A percentile compares a stretch with the other conserved stretches of the same genome.
These are phyloP conservation scores for Trichoderma hamatum DNA, from an alignment of 2,329 filamentous ascomycete genomes.

Conservation along the genomic window DNA sequence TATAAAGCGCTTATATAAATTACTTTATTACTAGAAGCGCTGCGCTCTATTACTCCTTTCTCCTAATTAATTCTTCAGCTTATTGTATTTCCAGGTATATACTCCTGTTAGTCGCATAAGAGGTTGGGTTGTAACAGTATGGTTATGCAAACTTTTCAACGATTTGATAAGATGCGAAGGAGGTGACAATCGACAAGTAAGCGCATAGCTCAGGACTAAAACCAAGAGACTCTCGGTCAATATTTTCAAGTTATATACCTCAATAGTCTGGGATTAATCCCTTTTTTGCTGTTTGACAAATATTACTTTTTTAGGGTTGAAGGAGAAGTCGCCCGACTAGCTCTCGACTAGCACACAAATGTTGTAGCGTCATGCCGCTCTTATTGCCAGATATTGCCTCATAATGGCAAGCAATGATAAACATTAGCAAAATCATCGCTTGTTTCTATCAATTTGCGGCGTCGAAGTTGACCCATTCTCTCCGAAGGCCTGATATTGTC, in stretches of 20 bases:
- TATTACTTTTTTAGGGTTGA: not conserved
- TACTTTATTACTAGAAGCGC: no score
- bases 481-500: conserved; percentile 14
- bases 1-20: no score
- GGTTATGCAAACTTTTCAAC: not conserved
- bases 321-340: not conserved
- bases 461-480: conserved; percentile 1
- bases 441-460: not conserved
- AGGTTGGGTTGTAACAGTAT: no score
- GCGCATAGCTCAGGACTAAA: conserved; percentile 16
- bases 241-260: no score
- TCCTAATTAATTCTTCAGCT: no score
- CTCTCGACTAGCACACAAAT: conserved; percentile 11
- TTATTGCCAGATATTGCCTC: conserved; percentile 9
- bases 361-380: conserved; percentile 6
- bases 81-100: no score
- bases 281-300: no score
- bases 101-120: no score
- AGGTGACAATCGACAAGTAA: conserved; percentile 3
- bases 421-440: not conserved
- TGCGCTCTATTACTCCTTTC: no score
- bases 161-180: not conserved
- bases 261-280: no score
- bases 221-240: conserved; percentile 4
- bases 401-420: conserved; percentile 7